Base-by-base conservation (phyloP, 2,329 filamentous ascomycete genomes). In the Aspergillus viridinutans region DNA sequence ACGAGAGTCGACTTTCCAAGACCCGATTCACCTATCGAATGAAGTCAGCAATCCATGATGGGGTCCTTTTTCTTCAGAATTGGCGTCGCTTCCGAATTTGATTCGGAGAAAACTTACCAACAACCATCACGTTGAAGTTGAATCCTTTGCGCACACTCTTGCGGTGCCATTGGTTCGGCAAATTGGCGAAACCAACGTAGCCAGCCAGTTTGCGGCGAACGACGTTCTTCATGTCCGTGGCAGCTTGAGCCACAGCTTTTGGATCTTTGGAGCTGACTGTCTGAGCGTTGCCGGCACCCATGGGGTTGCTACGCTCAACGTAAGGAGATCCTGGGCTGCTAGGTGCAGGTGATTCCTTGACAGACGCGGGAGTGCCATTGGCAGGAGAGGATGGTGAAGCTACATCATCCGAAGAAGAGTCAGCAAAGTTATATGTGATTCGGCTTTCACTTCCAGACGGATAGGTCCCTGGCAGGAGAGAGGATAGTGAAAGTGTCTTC, bases 91-190 rank as follows among this genome's bases (percentile, higher is more conserved):
- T 3, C 14, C 4, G 4, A 6, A n/a, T 9, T n/a, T 17, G n/a
- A 14, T 23, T 40, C 14, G 14, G 20, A 20, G 21, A 26, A 20
- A 32, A 88, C 92, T 73, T 83, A 97, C 94, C 94, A 79, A 99
- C 94, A 78, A 99, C 94, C 94, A 99, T 99, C 68, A 99, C 94
- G 76, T 99, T 99, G 85, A 99, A 99, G 85, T 97, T 99, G 86
- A 99, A 99, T 61, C 94, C 94, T 81, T 99, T 99, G 75, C 94
- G 91, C 72, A 99, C 94, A 86, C 92, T 97, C 89, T 99, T 99
- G 78, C 94, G 93, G 83, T 99, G 94, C 94, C 94, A 99, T 81
- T 99, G 94, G 81, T 99, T 99, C 64, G 94, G 94, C 74, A 99
- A 80, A 77, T 99, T 99, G 77, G 94, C 94, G 73, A 99, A 99